Percentiles rank a stretch among this genome's conserved stretches.
phyloP scores from a whole-genome alignment of 2,329 filamentous ascomycete genomes.

The Ophiocordyceps camponoti-saundersi region DNA sequence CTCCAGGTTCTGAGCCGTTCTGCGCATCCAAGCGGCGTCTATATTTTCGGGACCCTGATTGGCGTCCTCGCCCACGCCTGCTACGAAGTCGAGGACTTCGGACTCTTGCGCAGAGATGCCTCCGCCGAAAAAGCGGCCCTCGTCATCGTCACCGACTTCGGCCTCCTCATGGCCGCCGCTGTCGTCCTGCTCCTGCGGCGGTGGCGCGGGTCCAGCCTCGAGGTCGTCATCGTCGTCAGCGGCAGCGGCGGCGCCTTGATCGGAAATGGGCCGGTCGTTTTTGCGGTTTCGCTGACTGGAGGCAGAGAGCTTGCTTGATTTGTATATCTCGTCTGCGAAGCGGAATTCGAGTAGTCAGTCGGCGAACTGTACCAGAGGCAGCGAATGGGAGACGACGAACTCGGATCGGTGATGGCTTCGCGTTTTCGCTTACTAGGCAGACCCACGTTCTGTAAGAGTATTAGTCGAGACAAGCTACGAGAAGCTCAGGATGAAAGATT shows the following conservation, averaged over 20 bases:
- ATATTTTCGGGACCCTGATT: slow-evolving; percentile 49
- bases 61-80: slow-evolving; percentile 24
- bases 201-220: slow-evolving; percentile 26
- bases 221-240: slow-evolving; percentile 32
- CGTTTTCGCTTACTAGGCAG: slow-evolving; percentile 44
- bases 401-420: slow-evolving; percentile 43
- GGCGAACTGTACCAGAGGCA: background rate
- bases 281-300: slow-evolving; percentile 27
- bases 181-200: slow-evolving; percentile 32
- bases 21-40: slow-evolving; percentile 69
- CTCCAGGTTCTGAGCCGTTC: slow-evolving; percentile 69
- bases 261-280: slow-evolving; percentile 19
- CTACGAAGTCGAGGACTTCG: slow-evolving; percentile 76
- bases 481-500: background rate
- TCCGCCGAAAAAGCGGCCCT: slow-evolving; percentile 88
- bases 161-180: slow-evolving; percentile 9
- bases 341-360: background rate
- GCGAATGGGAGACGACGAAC: slow-evolving; percentile 22
- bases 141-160: slow-evolving; percentile 58
- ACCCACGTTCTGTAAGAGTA: slow-evolving; percentile 19
- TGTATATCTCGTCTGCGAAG: slow-evolving; percentile 44
- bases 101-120: slow-evolving; percentile 70
- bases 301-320: slow-evolving; percentile 35
- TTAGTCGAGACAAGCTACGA: background rate
- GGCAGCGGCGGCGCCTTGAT: slow-evolving; percentile 13